These are phyloP conservation scores for Trichophyton equinum DNA, from an alignment of 2,329 filamentous ascomycete genomes.

Conservation along the genomic window DNA sequence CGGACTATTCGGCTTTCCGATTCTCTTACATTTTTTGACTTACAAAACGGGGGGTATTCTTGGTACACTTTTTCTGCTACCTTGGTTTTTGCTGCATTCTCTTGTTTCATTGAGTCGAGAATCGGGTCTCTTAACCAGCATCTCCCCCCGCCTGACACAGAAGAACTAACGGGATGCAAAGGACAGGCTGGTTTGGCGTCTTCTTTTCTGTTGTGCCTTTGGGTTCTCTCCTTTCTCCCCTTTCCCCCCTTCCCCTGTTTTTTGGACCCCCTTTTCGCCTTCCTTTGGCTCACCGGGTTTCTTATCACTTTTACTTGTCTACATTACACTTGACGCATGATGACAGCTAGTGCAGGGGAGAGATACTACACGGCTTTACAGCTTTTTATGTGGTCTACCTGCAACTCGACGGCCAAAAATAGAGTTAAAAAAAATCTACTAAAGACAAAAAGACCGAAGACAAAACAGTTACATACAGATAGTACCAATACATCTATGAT, in stretches of 20 bases:
- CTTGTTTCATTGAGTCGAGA: background rate
- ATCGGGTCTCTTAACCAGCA: background rate
- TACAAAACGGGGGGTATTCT: background rate
- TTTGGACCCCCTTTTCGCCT: background rate
- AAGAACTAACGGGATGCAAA: no score
- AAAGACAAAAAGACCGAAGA: background rate
- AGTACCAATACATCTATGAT: background rate
- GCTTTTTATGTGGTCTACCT: background rate
- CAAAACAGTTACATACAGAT: slow-evolving; percentile 1
- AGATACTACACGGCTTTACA: background rate
- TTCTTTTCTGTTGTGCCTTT: background rate
- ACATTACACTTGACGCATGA: background rate
- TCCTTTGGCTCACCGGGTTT: background rate
- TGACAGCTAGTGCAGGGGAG: background rate
- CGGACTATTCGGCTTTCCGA: background rate
- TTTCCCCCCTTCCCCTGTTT: background rate
- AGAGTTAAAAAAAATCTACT: background rate
- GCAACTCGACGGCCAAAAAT: slow-evolving; percentile 1
- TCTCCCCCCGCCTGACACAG: background rate
- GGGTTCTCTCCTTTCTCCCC: background rate
- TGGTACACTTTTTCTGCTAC: background rate
- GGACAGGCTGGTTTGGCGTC: background rate
- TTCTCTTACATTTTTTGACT: background rate
- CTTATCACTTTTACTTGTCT: background rate
- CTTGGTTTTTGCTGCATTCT: background rate